These are phyloP conservation scores for Drosera spatulata DNA, from an alignment of 179 eudicot genomes.

Conservation along the genomic window DNA sequence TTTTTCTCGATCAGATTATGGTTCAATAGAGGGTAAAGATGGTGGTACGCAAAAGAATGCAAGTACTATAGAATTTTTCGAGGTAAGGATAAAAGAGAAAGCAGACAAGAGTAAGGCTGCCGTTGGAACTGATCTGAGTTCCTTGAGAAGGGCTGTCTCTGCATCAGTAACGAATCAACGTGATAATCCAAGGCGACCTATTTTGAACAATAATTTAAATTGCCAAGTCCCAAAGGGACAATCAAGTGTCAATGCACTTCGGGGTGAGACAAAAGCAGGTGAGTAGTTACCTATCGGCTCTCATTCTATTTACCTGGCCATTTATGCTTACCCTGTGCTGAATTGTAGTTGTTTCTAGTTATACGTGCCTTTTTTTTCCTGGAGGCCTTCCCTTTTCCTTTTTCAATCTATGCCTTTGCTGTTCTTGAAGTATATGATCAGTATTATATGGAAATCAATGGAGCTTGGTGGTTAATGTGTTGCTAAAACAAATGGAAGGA, in stretches of 20 bases:
- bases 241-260: constrained; percentile 28
- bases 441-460: too few relatives aligned
- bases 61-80: constrained; percentile 2
- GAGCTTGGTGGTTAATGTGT: too few relatives aligned
- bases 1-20: constrained; percentile 7
- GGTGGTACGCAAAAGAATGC: constrained; percentile 8
- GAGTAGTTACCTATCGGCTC: constrained; percentile 12
- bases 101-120: constrained; percentile 16
- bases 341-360: too few relatives aligned
- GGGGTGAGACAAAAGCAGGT: constrained; percentile 51
- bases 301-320: neutral
- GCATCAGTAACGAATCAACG: constrained; percentile 8
- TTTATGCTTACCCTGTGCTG: too few relatives aligned
- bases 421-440: too few relatives aligned
- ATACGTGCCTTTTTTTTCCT: too few relatives aligned
- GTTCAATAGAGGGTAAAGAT: constrained; percentile 12
- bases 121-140: too few relatives aligned
- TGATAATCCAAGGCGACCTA: constrained; percentile 12
- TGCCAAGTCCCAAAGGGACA: constrained; percentile 17
- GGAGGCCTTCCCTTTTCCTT: too few relatives aligned
- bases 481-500: too few relatives aligned
- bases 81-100: constrained; percentile 17
- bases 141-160: too few relatives aligned
- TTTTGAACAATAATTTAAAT: constrained; percentile 13
- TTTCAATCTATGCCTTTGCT: too few relatives aligned